Percentiles rank a stretch among this genome's conserved stretches.
These are phyloP conservation scores for Podospora bellae-mahoneyi DNA, from an alignment of 495 filamentous ascomycete species.

Conservation along the genomic window DNA sequence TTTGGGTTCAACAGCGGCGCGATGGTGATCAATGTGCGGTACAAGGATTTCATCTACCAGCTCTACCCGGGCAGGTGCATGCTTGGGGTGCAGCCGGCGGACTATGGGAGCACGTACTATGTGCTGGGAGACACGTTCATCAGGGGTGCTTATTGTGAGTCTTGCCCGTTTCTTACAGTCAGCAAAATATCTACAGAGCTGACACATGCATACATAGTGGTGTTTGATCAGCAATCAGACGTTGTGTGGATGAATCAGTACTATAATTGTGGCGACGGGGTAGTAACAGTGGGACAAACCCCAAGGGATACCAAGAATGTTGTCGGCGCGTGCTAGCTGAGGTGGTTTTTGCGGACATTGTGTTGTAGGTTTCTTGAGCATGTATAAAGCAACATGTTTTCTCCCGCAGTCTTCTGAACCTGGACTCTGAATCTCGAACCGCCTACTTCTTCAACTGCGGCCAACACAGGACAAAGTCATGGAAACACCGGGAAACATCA, in stretches of 20 bases:
- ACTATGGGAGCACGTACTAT: conserved; percentile 32
- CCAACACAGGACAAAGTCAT: too few species aligned
- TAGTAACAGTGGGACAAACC: conserved; percentile 25
- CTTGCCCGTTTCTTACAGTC: neutral
- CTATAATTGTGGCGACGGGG: conserved; percentile 40
- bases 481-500: too few species aligned
- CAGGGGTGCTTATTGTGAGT: conserved; percentile 43
- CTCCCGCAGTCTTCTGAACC: too few species aligned
- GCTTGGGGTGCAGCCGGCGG: conserved; percentile 42
- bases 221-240: conserved; percentile 45
- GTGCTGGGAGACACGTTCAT: conserved; percentile 46
- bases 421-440: too few species aligned
- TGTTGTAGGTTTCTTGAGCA: too few species aligned
- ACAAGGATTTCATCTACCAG: conserved; percentile 45
- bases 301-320: conserved; percentile 24
- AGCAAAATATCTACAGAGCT: conserved; percentile 8
- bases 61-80: conserved; percentile 38
- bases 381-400: too few species aligned
- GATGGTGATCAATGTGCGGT: conserved; percentile 43
- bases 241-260: conserved; percentile 47
- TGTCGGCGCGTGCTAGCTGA: conserved; percentile 26
- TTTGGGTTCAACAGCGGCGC: conserved; percentile 44
- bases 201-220: conserved; percentile 28
- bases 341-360: neutral
- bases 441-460: too few species aligned